Base-by-base conservation (phyloP, 805 yeast genomes). In the Cephaloascus fragrans region DNA sequence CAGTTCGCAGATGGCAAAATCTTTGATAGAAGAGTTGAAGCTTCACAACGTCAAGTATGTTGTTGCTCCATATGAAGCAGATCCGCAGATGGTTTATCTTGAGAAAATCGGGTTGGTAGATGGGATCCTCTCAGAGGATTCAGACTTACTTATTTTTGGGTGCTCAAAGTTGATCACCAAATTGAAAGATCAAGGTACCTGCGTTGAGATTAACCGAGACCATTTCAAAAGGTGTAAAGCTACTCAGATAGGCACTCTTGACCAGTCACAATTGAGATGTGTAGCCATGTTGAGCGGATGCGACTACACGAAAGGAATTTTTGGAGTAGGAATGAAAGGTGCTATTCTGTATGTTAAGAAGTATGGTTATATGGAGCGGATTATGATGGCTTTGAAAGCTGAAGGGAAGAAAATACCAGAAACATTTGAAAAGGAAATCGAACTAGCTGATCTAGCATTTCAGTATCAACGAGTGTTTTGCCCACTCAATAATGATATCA, bases 21-120 rank as follows among this genome's bases (percentile, higher is more conserved):
- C 86, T 10, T 68, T 90, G 10, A 87, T 89, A 53, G 83, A 80
- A 32, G 81, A 73, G 49, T 67, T 94, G 44, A 78, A 77, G 47
- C 46, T 55, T 12, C 64, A 71, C 35, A 57, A 60, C 1, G 76
- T 93, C 37, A 72, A 69, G 42, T 90, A 75, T 50, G 74, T 93
- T 5, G 98, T 93, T 6, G 97, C 99, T 0, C 99, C 99, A 0
- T 93, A 87, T 55, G 99, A 93, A 61, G 98, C 98, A 1, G 99
- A 93, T 56, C 83, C 98, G 1, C 98, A 93, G 57, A 76, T 93
- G 83, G 97, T 89, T 8, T 87, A 80, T 50, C 67, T 93, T 34
- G 97, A 90, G 53, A 74, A 76, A 42, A 46, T 60, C 0, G 90
- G 90, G 0, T 38, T 77, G 1, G 90, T 87, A 4, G 82, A 87